Evolutionary conservation across 140 eudicot species (phyloP).

Genomic region (Oenanthe javanica): DNA sequence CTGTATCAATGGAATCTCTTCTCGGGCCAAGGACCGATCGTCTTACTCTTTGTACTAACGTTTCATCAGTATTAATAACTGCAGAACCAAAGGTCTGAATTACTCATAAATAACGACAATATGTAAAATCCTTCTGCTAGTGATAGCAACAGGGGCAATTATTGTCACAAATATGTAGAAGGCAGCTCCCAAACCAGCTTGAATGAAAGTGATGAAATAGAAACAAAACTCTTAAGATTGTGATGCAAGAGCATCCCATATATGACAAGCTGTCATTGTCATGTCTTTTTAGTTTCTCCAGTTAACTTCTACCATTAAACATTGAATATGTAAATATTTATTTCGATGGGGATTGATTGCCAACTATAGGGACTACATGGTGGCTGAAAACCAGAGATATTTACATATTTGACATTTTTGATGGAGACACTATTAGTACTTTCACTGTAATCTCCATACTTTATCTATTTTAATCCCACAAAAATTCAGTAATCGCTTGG

Average conservation of each 20-base stretch:
- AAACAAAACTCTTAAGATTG: background rate
- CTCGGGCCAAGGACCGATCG: too few relatives aligned
- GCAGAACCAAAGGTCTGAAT: too few relatives aligned
- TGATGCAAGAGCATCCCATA: background rate
- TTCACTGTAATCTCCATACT: background rate
- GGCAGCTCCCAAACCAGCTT: background rate
- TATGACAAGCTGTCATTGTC: background rate
- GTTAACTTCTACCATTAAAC: background rate
- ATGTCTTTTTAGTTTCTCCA: background rate
- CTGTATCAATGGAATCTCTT: too few relatives aligned
- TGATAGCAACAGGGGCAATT: too few relatives aligned
- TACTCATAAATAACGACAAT: too few relatives aligned
- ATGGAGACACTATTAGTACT: background rate
- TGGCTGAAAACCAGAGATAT: background rate
- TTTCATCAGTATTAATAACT: too few relatives aligned
- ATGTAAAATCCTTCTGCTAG: too few relatives aligned
- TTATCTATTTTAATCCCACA: background rate
- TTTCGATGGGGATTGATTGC: background rate
- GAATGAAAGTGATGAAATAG: too few relatives aligned
- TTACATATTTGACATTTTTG: background rate
- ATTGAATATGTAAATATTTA: background rate
- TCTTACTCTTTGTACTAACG: too few relatives aligned
- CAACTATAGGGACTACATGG: constrained; percentile 3
- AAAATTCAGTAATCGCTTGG: background rate
- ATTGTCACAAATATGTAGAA: background rate